These are phyloP conservation scores for Rhexocercosporidium sp. DNA, from an alignment of 2,329 filamentous ascomycete genomes.

Conservation along the genomic window DNA sequence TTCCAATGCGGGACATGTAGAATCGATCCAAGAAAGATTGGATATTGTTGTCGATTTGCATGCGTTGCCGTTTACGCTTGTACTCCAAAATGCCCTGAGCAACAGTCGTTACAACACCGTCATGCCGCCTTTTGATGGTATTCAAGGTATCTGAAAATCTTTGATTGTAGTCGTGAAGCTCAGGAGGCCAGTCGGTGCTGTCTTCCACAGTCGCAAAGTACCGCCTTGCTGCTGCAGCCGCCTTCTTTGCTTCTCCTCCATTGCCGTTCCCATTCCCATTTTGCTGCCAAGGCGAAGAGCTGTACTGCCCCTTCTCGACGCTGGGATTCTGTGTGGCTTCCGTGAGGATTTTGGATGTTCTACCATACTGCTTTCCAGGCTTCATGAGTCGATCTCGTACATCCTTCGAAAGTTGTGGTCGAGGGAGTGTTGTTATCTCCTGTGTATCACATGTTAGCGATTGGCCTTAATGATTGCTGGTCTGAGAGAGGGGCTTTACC, in stretches of 20 bases:
- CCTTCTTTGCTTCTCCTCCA: slow-evolving; percentile 56
- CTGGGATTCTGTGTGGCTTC: slow-evolving; percentile 91
- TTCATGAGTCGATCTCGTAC: slow-evolving; percentile 80
- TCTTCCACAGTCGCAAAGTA: slow-evolving; percentile 96
- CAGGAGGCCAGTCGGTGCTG: slow-evolving; percentile 86
- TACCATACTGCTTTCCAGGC: slow-evolving; percentile 60
- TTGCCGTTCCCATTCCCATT: slow-evolving; percentile 50
- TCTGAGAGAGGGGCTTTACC: slow-evolving; percentile 57
- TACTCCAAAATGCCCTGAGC: slow-evolving; percentile 98
- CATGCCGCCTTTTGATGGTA: slow-evolving; percentile 93
- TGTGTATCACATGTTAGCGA: slow-evolving; percentile 49
- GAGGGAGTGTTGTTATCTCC: slow-evolving; percentile 89
- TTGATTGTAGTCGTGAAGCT: slow-evolving; percentile 92
- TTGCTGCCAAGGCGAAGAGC: slow-evolving; percentile 55
- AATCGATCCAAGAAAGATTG: slow-evolving; percentile 98
- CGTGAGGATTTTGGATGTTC: slow-evolving; percentile 70
- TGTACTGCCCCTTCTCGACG: slow-evolving; percentile 82
- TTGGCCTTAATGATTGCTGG: slow-evolving; percentile 11
- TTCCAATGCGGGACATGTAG: slow-evolving; percentile 99
- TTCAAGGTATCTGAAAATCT: slow-evolving; percentile 88
- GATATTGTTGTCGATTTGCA: slow-evolving; percentile 98
- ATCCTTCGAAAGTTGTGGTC: slow-evolving; percentile 77
- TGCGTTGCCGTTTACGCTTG: slow-evolving; percentile 92
- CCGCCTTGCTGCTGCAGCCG: slow-evolving; percentile 60
- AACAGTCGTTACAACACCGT: slow-evolving; percentile 96